These are phyloP conservation scores for Cyclaneusma minus DNA, from an alignment of 2,329 filamentous ascomycete genomes.

Conservation along the genomic window DNA sequence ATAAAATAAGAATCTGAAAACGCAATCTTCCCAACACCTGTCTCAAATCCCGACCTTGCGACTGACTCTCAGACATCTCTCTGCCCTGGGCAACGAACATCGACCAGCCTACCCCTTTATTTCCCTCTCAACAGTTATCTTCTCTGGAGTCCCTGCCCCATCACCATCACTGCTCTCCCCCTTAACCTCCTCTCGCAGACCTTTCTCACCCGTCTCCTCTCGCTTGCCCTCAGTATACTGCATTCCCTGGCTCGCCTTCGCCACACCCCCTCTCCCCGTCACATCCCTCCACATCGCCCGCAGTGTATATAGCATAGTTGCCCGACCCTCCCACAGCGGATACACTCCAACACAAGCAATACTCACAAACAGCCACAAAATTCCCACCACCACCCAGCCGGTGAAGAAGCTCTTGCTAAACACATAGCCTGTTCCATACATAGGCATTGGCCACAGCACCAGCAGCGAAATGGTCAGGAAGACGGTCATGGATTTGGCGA, in stretches of 20 bases:
- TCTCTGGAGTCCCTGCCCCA: too few species aligned
- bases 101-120: too few species aligned
- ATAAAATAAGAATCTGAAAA: too few species aligned
- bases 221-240: constrained; percentile 2
- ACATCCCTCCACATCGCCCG: constrained; percentile 48
- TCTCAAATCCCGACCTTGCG: too few species aligned
- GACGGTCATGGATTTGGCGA: constrained; percentile 34
- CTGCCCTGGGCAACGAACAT: too few species aligned
- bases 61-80: too few species aligned
- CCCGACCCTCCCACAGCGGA: constrained; percentile 64
- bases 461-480: constrained; percentile 55
- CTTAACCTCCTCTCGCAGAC: constrained; percentile 3
- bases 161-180: constrained; percentile 7
- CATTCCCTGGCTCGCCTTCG: constrained; percentile 2
- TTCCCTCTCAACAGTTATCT: too few species aligned
- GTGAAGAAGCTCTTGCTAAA: constrained; percentile 74
- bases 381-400: constrained; percentile 62
- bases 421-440: constrained; percentile 72
- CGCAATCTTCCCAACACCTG: too few species aligned
- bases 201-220: neutral
- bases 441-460: constrained; percentile 81
- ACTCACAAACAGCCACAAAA: constrained; percentile 67
- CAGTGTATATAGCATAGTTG: constrained; percentile 45
- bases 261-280: constrained; percentile 24
- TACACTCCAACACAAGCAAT: constrained; percentile 62